Conservation (phyloP, 495 filamentous ascomycete species). For the Letharia lupina region DNA sequence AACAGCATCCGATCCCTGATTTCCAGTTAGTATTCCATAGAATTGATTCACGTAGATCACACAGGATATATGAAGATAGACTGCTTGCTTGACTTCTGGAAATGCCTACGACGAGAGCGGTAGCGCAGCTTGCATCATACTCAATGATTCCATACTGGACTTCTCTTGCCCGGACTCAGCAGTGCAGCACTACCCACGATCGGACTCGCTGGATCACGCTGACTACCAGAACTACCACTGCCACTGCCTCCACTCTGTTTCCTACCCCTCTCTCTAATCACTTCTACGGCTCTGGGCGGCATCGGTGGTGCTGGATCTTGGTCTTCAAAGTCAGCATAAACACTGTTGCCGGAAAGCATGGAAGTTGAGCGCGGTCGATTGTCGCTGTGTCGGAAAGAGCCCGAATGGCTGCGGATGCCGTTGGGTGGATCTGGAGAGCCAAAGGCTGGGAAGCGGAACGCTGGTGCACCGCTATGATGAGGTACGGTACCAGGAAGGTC, state of each 20-base stretch:
- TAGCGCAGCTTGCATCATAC: slow-evolving; percentile 2
- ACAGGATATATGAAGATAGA: slow-evolving; percentile 8
- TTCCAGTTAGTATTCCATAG: background rate
- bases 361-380: slow-evolving; percentile 24
- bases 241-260: slow-evolving; percentile 38
- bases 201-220: slow-evolving; percentile 29
- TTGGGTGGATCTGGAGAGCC: slow-evolving; percentile 21
- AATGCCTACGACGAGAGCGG: slow-evolving; percentile 8
- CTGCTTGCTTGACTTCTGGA: slow-evolving; percentile 10
- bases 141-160: slow-evolving; percentile 26
- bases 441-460: slow-evolving; percentile 29
- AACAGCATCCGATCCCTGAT: background rate
- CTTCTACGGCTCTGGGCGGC: slow-evolving; percentile 24
- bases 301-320: slow-evolving; percentile 26
- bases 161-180: slow-evolving; percentile 26
- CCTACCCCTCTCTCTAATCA: slow-evolving; percentile 21
- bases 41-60: background rate
- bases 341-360: slow-evolving; percentile 21
- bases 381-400: slow-evolving; percentile 32
- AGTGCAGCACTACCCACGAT: slow-evolving; percentile 14
- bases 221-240: slow-evolving; percentile 40
- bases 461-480: slow-evolving; percentile 24
- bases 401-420: slow-evolving; percentile 30
- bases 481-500: slow-evolving; percentile 42
- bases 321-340: slow-evolving; percentile 24